Evolutionary conservation across 106 monocot genomes (phyloP).

Genomic region (Hemerocallis citrina): DNA sequence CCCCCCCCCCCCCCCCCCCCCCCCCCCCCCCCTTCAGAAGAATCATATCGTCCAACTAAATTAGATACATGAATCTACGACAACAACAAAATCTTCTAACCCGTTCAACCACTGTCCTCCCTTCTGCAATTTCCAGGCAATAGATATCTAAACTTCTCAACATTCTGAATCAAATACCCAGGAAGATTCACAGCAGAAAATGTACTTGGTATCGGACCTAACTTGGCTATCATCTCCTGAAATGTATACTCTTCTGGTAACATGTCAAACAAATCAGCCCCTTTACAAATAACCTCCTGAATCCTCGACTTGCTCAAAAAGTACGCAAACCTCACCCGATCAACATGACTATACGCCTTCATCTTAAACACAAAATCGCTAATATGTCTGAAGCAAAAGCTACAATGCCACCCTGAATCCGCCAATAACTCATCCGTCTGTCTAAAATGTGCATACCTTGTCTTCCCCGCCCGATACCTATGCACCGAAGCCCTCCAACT

Average conservation of each 20-base stretch:
- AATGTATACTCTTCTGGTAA: constrained; percentile 90
- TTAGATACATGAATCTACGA: not conserved
- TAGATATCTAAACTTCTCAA: constrained; percentile 46
- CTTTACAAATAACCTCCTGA: constrained; percentile 56
- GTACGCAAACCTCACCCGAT: constrained; percentile 40
- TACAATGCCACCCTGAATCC: constrained; percentile 94
- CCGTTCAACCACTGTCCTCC: constrained; percentile 37
- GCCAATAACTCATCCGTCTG: constrained; percentile 7
- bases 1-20: constrained; percentile 3
- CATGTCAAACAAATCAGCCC: constrained; percentile 74
- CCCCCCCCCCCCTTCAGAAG: constrained; percentile 10
- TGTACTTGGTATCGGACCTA: constrained; percentile 66
- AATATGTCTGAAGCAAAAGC: constrained; percentile 81
- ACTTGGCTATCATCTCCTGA: constrained; percentile 67
- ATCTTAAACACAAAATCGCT: constrained; percentile 79
- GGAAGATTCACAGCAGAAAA: constrained; percentile 71
- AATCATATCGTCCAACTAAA: constrained; percentile 6
- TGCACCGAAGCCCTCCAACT: constrained; percentile 71
- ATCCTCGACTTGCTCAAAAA: constrained; percentile 36
- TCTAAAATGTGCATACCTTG: constrained; percentile 8
- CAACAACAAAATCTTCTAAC: constrained; percentile 2
- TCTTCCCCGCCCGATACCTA: constrained; percentile 4
- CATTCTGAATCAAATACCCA: constrained; percentile 47
- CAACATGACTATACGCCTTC: constrained; percentile 80
- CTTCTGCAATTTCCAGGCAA: constrained; percentile 18